These are phyloP conservation scores for Chlorella sp. DNA, from an alignment of 139 green algal genomes.

Conservation along the genomic window DNA sequence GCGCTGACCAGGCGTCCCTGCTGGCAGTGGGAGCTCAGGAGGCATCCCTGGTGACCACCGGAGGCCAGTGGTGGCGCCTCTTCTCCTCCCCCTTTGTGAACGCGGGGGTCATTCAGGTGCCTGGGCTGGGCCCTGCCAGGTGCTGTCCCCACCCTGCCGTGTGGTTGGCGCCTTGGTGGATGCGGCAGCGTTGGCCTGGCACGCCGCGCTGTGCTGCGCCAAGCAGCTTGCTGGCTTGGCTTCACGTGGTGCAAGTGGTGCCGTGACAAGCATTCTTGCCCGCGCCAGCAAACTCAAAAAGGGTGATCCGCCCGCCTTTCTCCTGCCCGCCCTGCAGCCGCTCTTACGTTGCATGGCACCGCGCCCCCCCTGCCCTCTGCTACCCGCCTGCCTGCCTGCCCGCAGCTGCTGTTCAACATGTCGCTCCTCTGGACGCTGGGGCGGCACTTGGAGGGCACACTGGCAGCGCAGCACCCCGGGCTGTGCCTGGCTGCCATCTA, in stretches of 20 bases:
- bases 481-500: constrained; percentile 46
- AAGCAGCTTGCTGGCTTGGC: neutral
- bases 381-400: neutral
- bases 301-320: neutral
- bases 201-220: neutral
- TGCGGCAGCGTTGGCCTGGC: neutral
- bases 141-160: neutral
- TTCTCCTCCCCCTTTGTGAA: constrained; percentile 54
- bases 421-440: constrained; percentile 60
- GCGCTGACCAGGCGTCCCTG: constrained; percentile 39
- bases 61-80: constrained; percentile 62
- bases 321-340: neutral
- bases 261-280: too few species aligned
- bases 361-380: neutral
- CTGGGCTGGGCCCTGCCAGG: neutral
- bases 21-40: constrained; percentile 45
- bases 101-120: constrained; percentile 60
- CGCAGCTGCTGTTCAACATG: constrained; percentile 33
- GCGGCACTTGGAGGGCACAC: constrained; percentile 36
- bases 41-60: constrained; percentile 26
- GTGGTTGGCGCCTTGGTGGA: neutral
- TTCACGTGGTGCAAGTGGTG: neutral
- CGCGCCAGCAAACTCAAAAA: too few species aligned
- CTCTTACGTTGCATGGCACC: too few species aligned
- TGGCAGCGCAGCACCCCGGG: constrained; percentile 15